Evolutionary conservation across 2,329 filamentous ascomycete species (phyloP), one percentile per base, ranked within the genome.

Genomic region (Fusarium sp.): DNA sequence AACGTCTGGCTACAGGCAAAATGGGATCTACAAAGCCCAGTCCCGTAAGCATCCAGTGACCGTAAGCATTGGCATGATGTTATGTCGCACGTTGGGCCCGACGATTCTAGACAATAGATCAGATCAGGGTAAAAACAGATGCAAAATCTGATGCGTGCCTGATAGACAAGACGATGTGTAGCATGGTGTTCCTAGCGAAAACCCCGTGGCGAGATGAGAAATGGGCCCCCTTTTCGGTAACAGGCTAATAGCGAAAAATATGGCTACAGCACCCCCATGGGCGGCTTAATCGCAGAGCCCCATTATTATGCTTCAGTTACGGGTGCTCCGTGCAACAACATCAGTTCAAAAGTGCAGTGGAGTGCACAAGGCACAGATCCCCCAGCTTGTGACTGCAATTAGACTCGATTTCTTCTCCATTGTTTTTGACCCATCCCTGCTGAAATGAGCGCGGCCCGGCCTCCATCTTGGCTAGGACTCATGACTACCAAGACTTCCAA

Each of bases 401-500:
- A 36, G 17, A 35, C 33, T 29, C 44, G 10, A 49, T 44, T 36
- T 18, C 10, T 9, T 39, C 33, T 49, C 52, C 20, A 45, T 11
- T 42, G 8, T 27, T 10, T n/a, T 14, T 20, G 18, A 10, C 35
- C 27, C 17, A 66, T n/a, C 64, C 64, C n/a, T 68, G 65, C 31
- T 46, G 5, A 41, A 39, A 45, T 38, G 62, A 45, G 10, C 0
- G 25, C 49, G 49, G 49, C 47, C 64, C 64, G 65, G 57, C 44
- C 56, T 68, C 56, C 65, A 50, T 56, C 55, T 68, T 68, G 65
- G 65, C 57, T 50, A 10, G n/a, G 18, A 55, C 49, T 63, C 49
- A 68, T 55, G 63, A 55, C 38, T 50, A 36, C 65, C 54, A 68
- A 67, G 65, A 68, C 65, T 68, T 39, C 65, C 64, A 68, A 68